phyloP scores from a whole-genome alignment of 805 yeast genomes.

The Ogataea populi-albae region DNA sequence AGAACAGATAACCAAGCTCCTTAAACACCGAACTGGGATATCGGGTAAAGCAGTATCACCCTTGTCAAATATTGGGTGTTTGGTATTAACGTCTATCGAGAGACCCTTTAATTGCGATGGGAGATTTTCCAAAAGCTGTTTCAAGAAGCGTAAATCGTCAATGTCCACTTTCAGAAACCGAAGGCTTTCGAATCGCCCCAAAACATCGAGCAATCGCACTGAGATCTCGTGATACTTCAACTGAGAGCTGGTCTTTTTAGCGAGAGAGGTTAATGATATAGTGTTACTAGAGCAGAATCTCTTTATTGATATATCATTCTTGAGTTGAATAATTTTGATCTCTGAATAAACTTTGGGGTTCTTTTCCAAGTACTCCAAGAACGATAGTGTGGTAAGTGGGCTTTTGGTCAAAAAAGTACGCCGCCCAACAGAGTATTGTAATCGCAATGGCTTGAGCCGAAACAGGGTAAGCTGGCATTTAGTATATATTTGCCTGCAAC shows the following conservation, averaged over 20 bases:
- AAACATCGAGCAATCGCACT: constrained; percentile 3
- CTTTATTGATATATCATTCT: constrained; percentile 9
- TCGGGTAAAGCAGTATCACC: constrained; percentile 7
- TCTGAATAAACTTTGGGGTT: constrained; percentile 13
- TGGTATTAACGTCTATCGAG: constrained; percentile 13
- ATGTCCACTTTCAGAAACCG: constrained; percentile 18
- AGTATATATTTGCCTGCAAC: constrained; percentile 17
- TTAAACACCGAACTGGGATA: constrained; percentile 7
- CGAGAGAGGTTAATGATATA: not conserved
- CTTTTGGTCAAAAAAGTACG: constrained; percentile 6
- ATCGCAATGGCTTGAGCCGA: constrained; percentile 15
- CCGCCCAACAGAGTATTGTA: constrained; percentile 14
- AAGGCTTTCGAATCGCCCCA: constrained; percentile 13
- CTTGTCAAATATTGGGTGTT: constrained; percentile 10
- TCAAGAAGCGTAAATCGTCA: constrained; percentile 8
- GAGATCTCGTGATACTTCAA: constrained; percentile 9
- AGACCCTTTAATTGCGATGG: constrained; percentile 19
- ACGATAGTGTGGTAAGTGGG: constrained; percentile 12
- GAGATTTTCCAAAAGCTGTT: constrained; percentile 8
- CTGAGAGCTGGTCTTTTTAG: not conserved
- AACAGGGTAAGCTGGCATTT: constrained; percentile 21
- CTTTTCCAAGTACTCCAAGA: constrained; percentile 10
- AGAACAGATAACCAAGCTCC: constrained; percentile 10
- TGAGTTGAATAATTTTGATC: constrained; percentile 16
- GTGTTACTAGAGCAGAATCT: constrained; percentile 2